A percentile compares a stretch with the other conserved stretches of the same genome.
These are phyloP conservation scores for Candida sp. DNA, from an alignment of 1,139 yeast genomes.

Conservation along the genomic window DNA sequence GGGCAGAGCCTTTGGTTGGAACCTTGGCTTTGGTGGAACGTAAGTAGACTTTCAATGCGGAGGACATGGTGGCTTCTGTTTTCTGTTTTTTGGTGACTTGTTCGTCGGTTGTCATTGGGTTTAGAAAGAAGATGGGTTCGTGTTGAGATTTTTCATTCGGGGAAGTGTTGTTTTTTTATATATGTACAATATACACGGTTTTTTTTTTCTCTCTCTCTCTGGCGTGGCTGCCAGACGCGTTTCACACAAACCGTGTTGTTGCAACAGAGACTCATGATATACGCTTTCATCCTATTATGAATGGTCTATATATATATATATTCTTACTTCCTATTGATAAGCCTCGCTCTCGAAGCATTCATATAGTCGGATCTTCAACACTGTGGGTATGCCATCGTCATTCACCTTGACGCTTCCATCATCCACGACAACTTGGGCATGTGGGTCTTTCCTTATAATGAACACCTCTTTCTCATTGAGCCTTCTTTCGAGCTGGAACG, in stretches of 20 bases:
- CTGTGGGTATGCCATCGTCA: conserved; percentile 22
- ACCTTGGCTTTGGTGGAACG: conserved; percentile 79
- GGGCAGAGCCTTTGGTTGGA: conserved; percentile 90
- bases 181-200: too few relatives aligned
- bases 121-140: not conserved
- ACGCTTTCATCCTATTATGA: not conserved
- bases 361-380: conserved; percentile 33
- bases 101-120: conserved; percentile 15
- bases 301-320: not conserved
- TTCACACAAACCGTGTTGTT: too few relatives aligned
- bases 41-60: conserved; percentile 65
- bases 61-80: conserved; percentile 16
- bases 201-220: not conserved
- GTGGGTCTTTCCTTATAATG: conserved; percentile 22
- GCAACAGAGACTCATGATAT: too few relatives aligned
- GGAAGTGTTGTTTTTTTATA: not conserved
- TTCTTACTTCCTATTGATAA: conserved; percentile 1
- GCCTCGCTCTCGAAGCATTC: conserved; percentile 26
- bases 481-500: conserved; percentile 25
- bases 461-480: conserved; percentile 29
- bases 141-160: not conserved
- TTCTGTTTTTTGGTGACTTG: conserved; percentile 32
- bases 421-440: conserved; percentile 7
- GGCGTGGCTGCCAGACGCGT: not conserved
- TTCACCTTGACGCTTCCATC: conserved; percentile 7